A percentile compares a stretch with the other conserved stretches of the same genome.
Evolutionary conservation across 306 rosid genomes (phyloP).

Genomic region (Mimosa pudica): DNA sequence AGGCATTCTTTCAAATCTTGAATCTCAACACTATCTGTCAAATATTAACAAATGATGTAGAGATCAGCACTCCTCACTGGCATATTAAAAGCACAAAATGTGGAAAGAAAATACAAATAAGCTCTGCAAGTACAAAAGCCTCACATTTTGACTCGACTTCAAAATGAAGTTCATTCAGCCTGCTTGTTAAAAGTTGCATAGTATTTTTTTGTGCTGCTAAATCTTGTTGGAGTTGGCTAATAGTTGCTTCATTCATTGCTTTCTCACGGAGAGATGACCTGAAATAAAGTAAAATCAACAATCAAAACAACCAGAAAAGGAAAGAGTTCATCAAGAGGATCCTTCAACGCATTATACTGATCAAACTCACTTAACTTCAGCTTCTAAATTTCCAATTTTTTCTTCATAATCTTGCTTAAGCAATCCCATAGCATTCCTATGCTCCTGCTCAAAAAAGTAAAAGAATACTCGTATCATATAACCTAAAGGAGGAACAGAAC

Average conservation of each 20-base stretch:
- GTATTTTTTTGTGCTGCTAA: conserved; percentile 59
- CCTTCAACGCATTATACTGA: not conserved
- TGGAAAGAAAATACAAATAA: conserved; percentile 1
- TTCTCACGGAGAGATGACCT: conserved; percentile 57
- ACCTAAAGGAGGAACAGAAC: not conserved
- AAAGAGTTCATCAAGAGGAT: conserved; percentile 12
- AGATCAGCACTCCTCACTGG: not conserved
- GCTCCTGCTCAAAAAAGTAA: conserved; percentile 45
- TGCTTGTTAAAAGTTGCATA: conserved; percentile 57
- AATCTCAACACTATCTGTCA: conserved; percentile 62
- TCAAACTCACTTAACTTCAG: conserved; percentile 56
- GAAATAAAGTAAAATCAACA: conserved; percentile 27
- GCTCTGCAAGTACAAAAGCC: conserved; percentile 25
- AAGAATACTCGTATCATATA: not conserved
- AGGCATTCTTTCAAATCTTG: conserved; percentile 77
- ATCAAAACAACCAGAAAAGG: conserved; percentile 4
- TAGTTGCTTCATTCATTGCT: conserved; percentile 53
- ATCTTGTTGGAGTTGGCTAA: conserved; percentile 57
- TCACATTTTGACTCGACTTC: conserved; percentile 78
- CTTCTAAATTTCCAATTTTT: conserved; percentile 54
- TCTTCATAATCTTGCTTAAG: conserved; percentile 53
- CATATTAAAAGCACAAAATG: conserved; percentile 7
- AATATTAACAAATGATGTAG: conserved; percentile 17
- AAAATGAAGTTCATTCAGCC: conserved; percentile 55
- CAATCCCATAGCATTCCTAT: conserved; percentile 48